These are phyloP conservation scores for Ganoderma sp. DNA, from an alignment of 1,284 basidiomycete genomes.

Conservation along the genomic window DNA sequence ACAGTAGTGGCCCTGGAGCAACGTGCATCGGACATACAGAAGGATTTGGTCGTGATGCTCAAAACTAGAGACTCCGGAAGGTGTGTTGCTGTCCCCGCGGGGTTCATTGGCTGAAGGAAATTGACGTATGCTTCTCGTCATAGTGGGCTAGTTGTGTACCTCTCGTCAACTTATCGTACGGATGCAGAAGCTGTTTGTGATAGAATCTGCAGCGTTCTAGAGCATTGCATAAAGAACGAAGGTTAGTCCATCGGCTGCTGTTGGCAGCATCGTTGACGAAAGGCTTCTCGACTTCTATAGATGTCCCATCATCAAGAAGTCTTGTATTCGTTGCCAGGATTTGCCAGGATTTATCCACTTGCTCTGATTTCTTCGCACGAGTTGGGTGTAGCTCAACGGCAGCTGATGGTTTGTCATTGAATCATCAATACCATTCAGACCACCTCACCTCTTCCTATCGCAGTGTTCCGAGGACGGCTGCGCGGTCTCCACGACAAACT, in stretches of 20 bases:
- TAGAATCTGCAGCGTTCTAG: slow-evolving; percentile 48
- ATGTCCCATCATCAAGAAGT: slow-evolving; percentile 32
- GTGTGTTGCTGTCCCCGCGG: slow-evolving; percentile 2
- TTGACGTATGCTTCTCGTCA: slow-evolving; percentile 19
- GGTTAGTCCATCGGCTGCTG: slow-evolving; percentile 39
- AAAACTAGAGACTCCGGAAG: slow-evolving; percentile 36
- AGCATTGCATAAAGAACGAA: slow-evolving; percentile 40
- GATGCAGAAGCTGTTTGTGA: slow-evolving; percentile 53
- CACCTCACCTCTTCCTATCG: neutral
- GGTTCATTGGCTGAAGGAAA: neutral
- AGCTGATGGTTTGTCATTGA: slow-evolving; percentile 44
- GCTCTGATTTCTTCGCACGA: slow-evolving; percentile 22
- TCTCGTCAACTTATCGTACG: slow-evolving; percentile 52
- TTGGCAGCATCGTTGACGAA: slow-evolving; percentile 7
- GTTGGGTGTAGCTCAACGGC: slow-evolving; percentile 46
- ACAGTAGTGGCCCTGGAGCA: slow-evolving; percentile 63
- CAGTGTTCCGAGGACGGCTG: slow-evolving; percentile 54
- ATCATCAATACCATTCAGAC: neutral
- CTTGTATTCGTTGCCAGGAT: slow-evolving; percentile 51
- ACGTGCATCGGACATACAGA: slow-evolving; percentile 58
- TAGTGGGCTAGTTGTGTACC: slow-evolving; percentile 47
- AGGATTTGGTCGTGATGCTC: slow-evolving; percentile 58
- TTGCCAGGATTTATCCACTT: slow-evolving; percentile 37
- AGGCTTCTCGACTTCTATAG: slow-evolving; percentile 21
- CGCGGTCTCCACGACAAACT: slow-evolving; percentile 49